Evolutionary conservation across 176 grass and related monocot species (phyloP).

Genomic region (Saccharum officinarum): DNA sequence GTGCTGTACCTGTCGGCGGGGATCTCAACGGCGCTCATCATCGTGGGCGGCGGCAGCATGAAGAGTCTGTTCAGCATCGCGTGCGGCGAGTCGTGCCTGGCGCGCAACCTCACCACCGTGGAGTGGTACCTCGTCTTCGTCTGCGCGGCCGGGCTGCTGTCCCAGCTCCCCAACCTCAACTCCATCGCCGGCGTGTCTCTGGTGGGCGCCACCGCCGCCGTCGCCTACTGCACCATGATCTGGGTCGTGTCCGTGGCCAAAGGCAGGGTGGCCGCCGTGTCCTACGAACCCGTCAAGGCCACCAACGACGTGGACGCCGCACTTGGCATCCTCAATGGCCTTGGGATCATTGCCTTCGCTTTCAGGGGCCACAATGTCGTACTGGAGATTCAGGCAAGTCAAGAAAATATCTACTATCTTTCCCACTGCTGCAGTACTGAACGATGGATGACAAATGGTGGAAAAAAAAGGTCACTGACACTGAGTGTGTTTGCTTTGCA

Average conservation of each 20-base stretch:
- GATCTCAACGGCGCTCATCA: conserved; percentile 72
- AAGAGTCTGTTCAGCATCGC: conserved; percentile 69
- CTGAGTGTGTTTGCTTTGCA: conserved; percentile 36
- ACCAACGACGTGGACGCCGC: conserved; percentile 43
- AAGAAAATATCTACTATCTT: not conserved
- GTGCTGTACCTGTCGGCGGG: conserved; percentile 94
- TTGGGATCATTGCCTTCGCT: conserved; percentile 92
- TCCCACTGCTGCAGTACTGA: not conserved
- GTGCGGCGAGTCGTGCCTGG: conserved; percentile 56
- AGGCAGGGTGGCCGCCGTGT: conserved; percentile 54
- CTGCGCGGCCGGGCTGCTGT: conserved; percentile 66
- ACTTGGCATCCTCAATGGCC: conserved; percentile 58
- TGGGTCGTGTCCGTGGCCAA: conserved; percentile 84
- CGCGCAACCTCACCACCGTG: conserved; percentile 56
- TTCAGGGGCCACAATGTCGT: conserved; percentile 98
- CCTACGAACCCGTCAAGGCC: conserved; percentile 56
- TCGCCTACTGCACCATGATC: conserved; percentile 88
- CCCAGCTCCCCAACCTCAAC: conserved; percentile 97
- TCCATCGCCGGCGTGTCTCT: conserved; percentile 89
- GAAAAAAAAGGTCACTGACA: not conserved
- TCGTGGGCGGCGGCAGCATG: conserved; percentile 85
- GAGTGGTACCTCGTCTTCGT: conserved; percentile 97
- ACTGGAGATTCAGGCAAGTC: conserved; percentile 79
- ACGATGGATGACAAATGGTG: not conserved
- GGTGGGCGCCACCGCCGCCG: conserved; percentile 62